Evolutionary conservation across 1,284 basidiomycete species (phyloP).

Genomic region (Ceratobasidium sp.): DNA sequence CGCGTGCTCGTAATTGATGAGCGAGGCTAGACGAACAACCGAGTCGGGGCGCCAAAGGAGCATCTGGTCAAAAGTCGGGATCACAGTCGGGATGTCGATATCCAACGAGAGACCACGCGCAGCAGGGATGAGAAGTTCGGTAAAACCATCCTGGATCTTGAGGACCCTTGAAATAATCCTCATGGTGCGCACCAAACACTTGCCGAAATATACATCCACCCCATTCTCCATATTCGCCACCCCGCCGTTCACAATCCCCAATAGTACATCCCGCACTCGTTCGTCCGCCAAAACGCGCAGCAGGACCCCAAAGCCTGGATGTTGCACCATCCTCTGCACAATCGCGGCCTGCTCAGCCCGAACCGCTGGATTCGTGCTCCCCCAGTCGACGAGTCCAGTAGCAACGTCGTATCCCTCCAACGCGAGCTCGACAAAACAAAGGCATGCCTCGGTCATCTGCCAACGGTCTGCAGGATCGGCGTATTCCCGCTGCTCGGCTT

Average conservation of each 20-base stretch:
- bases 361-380: constrained; percentile 25
- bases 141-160: constrained; percentile 88
- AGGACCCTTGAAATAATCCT: constrained; percentile 85
- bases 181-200: constrained; percentile 82
- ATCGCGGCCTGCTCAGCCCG: constrained; percentile 33
- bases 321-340: constrained; percentile 54
- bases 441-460: constrained; percentile 85
- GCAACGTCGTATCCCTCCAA: constrained; percentile 83
- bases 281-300: constrained; percentile 76
- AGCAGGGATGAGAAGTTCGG: constrained; percentile 84
- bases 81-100: constrained; percentile 66
- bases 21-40: constrained; percentile 85
- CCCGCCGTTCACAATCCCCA: constrained; percentile 82
- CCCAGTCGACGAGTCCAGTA: constrained; percentile 51
- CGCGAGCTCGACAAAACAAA: constrained; percentile 87
- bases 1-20: constrained; percentile 70
- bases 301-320: constrained; percentile 91
- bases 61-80: constrained; percentile 75
- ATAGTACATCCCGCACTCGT: constrained; percentile 73
- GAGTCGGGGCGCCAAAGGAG: constrained; percentile 79
- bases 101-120: constrained; percentile 58
- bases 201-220: constrained; percentile 73
- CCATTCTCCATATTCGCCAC: constrained; percentile 80
- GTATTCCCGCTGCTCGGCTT: constrained; percentile 71
- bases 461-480: constrained; percentile 80